Evolutionary conservation across 1,139 yeast genomes (phyloP).

Genomic region (Candida labiduridarum): DNA sequence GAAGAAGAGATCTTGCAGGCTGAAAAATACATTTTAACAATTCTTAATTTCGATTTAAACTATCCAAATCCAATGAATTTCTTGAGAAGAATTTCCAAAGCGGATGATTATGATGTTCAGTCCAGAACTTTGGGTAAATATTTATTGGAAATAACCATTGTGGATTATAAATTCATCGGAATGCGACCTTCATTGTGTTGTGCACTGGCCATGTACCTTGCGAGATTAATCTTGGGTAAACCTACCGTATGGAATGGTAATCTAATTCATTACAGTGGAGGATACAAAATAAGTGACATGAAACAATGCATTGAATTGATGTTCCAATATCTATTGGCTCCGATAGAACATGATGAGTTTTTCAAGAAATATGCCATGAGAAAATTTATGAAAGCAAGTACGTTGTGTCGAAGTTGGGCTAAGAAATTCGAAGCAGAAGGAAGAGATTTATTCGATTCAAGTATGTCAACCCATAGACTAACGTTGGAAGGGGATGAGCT

Average conservation of each 20-base stretch:
- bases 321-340: conserved; percentile 75
- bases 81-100: conserved; percentile 87
- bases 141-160: conserved; percentile 75
- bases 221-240: conserved; percentile 76
- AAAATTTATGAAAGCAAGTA: conserved; percentile 88
- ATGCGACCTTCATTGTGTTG: conserved; percentile 81
- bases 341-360: conserved; percentile 91
- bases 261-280: conserved; percentile 87
- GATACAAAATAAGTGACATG: conserved; percentile 76
- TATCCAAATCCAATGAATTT: conserved; percentile 96
- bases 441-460: conserved; percentile 28
- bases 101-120: conserved; percentile 92
- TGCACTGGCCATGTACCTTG: conserved; percentile 89
- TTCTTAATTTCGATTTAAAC: conserved; percentile 75
- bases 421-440: conserved; percentile 53
- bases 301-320: conserved; percentile 72
- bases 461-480: conserved; percentile 18
- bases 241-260: conserved; percentile 80
- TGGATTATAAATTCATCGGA: conserved; percentile 81
- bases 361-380: conserved; percentile 92
- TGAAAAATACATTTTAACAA: conserved; percentile 78
- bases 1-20: conserved; percentile 88
- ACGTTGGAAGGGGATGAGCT: conserved; percentile 4
- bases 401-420: conserved; percentile 91
- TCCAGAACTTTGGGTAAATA: conserved; percentile 92